Evolutionary conservation across 371 early-diverging fungal species (phyloP).

Genomic region (Apophysomyces variabilis): DNA sequence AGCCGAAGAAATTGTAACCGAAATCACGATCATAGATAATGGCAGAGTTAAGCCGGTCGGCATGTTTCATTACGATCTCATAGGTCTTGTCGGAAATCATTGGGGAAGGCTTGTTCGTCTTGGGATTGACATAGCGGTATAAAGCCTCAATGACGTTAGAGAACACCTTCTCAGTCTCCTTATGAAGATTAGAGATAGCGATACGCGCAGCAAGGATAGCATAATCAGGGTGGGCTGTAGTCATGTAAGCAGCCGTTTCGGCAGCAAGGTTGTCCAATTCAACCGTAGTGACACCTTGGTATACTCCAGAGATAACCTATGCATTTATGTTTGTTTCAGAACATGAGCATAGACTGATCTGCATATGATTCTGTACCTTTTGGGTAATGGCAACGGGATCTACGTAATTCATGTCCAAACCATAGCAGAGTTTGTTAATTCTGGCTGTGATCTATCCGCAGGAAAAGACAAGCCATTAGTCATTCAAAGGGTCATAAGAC

Average conservation of each 20-base stretch:
- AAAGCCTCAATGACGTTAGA: constrained; percentile 62
- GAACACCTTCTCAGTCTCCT: constrained; percentile 89
- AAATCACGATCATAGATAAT: constrained; percentile 95
- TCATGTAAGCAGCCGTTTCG: constrained; percentile 90
- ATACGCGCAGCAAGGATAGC: constrained; percentile 92
- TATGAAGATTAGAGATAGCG: constrained; percentile 89
- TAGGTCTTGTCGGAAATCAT: constrained; percentile 79
- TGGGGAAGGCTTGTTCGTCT: constrained; percentile 73
- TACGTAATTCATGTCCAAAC: constrained; percentile 83
- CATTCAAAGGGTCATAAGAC: neutral
- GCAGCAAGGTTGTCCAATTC: constrained; percentile 92
- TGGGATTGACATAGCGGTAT: constrained; percentile 78
- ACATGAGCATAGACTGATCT: neutral
- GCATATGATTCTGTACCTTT: constrained; percentile 56
- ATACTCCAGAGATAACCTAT: constrained; percentile 81
- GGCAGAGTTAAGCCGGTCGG: constrained; percentile 82
- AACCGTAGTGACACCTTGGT: constrained; percentile 89
- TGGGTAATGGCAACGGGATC: constrained; percentile 87
- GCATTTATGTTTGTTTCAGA: neutral
- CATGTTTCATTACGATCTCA: constrained; percentile 65
- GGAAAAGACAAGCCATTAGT: neutral
- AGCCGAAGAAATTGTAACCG: constrained; percentile 94
- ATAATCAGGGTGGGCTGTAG: constrained; percentile 94
- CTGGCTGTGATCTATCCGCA: constrained; percentile 80
- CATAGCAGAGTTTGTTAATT: constrained; percentile 87